A percentile compares a stretch with the other conserved stretches of the same genome.
Conservation (phyloP, 768 basidiomycete genomes). For the Artomyces pyxidatus region DNA sequence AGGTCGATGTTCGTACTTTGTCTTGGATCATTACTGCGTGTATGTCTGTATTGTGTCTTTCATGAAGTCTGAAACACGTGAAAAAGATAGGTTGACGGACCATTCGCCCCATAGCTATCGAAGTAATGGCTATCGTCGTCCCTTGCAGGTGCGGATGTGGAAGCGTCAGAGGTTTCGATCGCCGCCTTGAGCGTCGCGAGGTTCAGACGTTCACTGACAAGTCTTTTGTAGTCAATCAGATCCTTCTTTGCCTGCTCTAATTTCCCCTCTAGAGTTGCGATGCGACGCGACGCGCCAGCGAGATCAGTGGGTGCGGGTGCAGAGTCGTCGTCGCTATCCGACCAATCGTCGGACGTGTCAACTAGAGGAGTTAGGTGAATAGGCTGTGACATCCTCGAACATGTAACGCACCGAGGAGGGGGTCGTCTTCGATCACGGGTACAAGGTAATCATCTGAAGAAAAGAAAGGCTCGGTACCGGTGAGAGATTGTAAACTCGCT, state of each 20-base stretch:
- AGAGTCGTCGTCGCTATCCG: constrained; percentile 60
- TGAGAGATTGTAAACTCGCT: constrained; percentile 39
- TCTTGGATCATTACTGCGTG: constrained; percentile 97
- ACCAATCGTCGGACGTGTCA: constrained; percentile 72
- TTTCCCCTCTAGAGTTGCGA: constrained; percentile 54
- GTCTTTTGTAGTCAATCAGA: constrained; percentile 49
- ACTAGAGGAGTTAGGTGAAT: constrained; percentile 5
- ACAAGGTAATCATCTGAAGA: constrained; percentile 71
- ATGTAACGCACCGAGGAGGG: constrained; percentile 67
- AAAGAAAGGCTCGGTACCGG: constrained; percentile 56
- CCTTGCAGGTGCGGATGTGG: constrained; percentile 17
- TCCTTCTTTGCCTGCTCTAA: constrained; percentile 51
- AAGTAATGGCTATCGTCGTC: constrained; percentile 96
- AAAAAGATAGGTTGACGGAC: constrained; percentile 42
- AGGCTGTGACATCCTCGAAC: not conserved
- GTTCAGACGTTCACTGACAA: constrained; percentile 49
- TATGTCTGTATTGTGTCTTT: constrained; percentile 71
- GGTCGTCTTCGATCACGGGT: constrained; percentile 81
- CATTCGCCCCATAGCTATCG: constrained; percentile 81
- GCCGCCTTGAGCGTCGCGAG: constrained; percentile 36
- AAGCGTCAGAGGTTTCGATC: constrained; percentile 25
- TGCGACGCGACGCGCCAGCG: constrained; percentile 31
- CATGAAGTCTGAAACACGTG: too few relatives aligned
- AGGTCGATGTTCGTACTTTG: constrained; percentile 87
- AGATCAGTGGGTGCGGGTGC: constrained; percentile 24